phyloP scores from a whole-genome alignment of 192 early-diverging fungal genomes.

The Coemansia furcata region DNA sequence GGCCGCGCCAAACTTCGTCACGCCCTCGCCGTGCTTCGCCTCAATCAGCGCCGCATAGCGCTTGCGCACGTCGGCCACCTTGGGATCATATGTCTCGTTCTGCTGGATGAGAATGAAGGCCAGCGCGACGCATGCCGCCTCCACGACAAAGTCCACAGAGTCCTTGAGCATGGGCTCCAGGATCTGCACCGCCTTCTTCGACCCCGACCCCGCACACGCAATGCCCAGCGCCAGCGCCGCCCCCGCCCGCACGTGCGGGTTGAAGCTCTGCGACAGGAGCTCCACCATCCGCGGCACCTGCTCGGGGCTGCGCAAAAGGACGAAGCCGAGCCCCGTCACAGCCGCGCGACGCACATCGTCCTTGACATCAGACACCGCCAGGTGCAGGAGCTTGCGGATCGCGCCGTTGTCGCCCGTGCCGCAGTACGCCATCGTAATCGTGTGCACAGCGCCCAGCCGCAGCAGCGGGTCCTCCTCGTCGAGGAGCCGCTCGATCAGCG shows the following conservation, averaged over 20 bases:
- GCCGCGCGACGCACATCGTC: conserved; percentile 99
- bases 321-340: conserved; percentile 93
- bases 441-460: conserved; percentile 96
- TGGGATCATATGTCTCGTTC: conserved; percentile 79
- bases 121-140: conserved; percentile 92
- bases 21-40: conserved; percentile 89
- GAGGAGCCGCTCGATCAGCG: conserved; percentile 78
- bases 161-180: conserved; percentile 98
- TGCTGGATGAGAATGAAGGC: conserved; percentile 97
- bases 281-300: conserved; percentile 99
- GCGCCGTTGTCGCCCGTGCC: conserved; percentile 98
- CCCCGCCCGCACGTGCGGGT: conserved; percentile 98
- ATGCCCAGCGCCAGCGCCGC: conserved; percentile 95
- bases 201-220: conserved; percentile 94
- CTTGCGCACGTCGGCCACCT: conserved; percentile 83
- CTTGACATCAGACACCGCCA: conserved; percentile 97
- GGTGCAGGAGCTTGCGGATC: conserved; percentile 88
- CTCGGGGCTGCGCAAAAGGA: conserved; percentile 86
- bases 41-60: conserved; percentile 83
- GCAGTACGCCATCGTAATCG: conserved; percentile 96
- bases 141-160: conserved; percentile 94
- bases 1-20: conserved; percentile 94
- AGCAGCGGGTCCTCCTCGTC: conserved; percentile 94
- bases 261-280: conserved; percentile 95
- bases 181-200: conserved; percentile 84